These are phyloP conservation scores for Aspergillus eucalypticola DNA, from an alignment of 2,329 filamentous ascomycete genomes.

Conservation along the genomic window DNA sequence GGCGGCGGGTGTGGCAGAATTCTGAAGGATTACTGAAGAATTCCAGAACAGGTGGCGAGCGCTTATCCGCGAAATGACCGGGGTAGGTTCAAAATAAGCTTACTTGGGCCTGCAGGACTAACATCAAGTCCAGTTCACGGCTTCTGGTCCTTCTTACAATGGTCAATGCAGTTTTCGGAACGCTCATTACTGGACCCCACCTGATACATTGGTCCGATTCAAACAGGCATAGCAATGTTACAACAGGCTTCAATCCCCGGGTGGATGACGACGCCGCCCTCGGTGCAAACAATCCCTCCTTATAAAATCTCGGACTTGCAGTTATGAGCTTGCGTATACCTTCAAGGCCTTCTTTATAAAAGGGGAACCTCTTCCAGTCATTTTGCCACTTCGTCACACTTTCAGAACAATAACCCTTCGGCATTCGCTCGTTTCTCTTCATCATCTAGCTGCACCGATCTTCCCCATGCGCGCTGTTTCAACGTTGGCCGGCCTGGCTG, in stretches of 20 bases:
- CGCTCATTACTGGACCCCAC: neutral
- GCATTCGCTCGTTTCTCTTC: neutral
- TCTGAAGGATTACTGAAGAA: neutral
- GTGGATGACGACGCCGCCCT: neutral
- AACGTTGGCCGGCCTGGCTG: neutral
- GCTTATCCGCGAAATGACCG: neutral
- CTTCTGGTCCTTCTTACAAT: neutral
- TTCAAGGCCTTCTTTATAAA: neutral
- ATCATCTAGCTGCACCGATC: neutral
- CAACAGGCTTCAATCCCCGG: neutral
- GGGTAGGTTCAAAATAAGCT: neutral
- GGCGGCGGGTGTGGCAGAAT: neutral
- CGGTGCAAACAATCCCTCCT: neutral
- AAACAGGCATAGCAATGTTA: no score
- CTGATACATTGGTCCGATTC: neutral
- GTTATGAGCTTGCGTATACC: neutral
- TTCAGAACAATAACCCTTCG: neutral
- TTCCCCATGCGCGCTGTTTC: slow-evolving; percentile 1
- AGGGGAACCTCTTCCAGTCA: neutral
- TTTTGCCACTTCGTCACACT: neutral
- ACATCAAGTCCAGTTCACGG: neutral
- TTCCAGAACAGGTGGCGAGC: neutral
- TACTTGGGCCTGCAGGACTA: neutral
- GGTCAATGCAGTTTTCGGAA: neutral
- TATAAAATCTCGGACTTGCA: neutral